Evolutionary conservation across 2,329 filamentous ascomycete species (phyloP).

Genomic region (Plenodomus lindquistii): DNA sequence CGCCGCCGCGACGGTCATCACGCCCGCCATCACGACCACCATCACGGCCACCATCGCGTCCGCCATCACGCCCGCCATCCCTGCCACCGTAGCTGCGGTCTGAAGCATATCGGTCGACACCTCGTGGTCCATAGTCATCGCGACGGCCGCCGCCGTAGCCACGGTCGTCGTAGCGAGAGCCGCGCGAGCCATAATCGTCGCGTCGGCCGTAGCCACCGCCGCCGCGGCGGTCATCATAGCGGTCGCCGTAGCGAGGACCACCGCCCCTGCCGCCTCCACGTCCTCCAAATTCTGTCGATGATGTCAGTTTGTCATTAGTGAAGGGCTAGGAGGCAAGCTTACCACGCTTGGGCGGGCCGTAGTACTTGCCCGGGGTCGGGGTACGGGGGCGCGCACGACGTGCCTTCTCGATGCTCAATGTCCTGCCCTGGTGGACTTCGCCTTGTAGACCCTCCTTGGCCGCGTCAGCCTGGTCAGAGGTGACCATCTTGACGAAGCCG

Average conservation of each 20-base stretch:
- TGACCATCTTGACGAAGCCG: slow-evolving; percentile 99
- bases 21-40: slow-evolving; percentile 49
- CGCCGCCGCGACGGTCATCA: slow-evolving; percentile 56
- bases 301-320: slow-evolving; percentile 13
- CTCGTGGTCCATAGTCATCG: slow-evolving; percentile 44
- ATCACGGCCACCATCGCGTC: slow-evolving; percentile 52
- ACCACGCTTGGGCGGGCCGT: slow-evolving; percentile 97
- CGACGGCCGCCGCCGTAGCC: slow-evolving; percentile 62
- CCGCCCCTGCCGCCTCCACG: slow-evolving; percentile 54
- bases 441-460: slow-evolving; percentile 96
- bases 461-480: slow-evolving; percentile 90
- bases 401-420: slow-evolving; percentile 97
- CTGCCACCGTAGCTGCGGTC: slow-evolving; percentile 60
- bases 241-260: slow-evolving; percentile 55
- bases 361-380: slow-evolving; percentile 98
- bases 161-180: slow-evolving; percentile 45
- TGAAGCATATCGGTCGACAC: slow-evolving; percentile 62
- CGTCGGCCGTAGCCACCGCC: slow-evolving; percentile 49
- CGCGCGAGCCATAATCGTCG: slow-evolving; percentile 52
- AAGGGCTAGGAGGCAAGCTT: slow-evolving; percentile 44
- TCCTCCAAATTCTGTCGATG: slow-evolving; percentile 48
- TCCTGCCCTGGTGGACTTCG: slow-evolving; percentile 92
- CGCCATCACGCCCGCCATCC: slow-evolving; percentile 58
- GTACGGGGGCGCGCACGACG: slow-evolving; percentile 92
- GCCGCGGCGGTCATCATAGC: slow-evolving; percentile 54